Conservation (phyloP, 257 asterid genomes). For the Ballota nigra region DNA sequence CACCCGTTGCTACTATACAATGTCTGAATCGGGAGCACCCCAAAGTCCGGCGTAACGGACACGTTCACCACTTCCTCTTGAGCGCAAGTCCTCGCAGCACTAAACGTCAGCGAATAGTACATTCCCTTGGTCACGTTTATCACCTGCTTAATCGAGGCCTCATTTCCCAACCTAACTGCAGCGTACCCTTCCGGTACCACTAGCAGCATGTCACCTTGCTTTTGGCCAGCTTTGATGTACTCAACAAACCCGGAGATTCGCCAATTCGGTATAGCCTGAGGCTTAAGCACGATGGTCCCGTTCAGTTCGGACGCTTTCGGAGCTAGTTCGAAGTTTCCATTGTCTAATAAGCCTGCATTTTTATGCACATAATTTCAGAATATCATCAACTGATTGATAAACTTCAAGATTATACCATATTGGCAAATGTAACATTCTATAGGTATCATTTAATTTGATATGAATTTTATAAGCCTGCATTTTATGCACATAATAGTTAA, state of each 20-base stretch:
- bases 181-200: slow-evolving; percentile 95
- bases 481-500: not conserved
- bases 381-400: not conserved
- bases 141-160: slow-evolving; percentile 76
- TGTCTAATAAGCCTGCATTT: slow-evolving; percentile 61
- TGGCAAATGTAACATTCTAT: too few relatives aligned
- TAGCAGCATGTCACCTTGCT: slow-evolving; percentile 91
- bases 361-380: not conserved
- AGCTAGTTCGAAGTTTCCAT: slow-evolving; percentile 84
- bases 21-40: slow-evolving; percentile 78
- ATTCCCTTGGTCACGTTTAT: slow-evolving; percentile 68
- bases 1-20: slow-evolving; percentile 88
- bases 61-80: slow-evolving; percentile 80
- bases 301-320: slow-evolving; percentile 58
- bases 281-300: slow-evolving; percentile 59
- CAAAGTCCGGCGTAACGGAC: slow-evolving; percentile 78
- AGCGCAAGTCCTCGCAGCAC: slow-evolving; percentile 93
- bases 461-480: too few relatives aligned
- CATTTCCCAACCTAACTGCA: slow-evolving; percentile 86
- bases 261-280: slow-evolving; percentile 78
- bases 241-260: slow-evolving; percentile 74
- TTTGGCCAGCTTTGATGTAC: slow-evolving; percentile 93
- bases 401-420: not conserved
- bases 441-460: too few relatives aligned
- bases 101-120: slow-evolving; percentile 78